Conservation (phyloP, 306 rosid genomes). For the Vigna trinervia region DNA sequence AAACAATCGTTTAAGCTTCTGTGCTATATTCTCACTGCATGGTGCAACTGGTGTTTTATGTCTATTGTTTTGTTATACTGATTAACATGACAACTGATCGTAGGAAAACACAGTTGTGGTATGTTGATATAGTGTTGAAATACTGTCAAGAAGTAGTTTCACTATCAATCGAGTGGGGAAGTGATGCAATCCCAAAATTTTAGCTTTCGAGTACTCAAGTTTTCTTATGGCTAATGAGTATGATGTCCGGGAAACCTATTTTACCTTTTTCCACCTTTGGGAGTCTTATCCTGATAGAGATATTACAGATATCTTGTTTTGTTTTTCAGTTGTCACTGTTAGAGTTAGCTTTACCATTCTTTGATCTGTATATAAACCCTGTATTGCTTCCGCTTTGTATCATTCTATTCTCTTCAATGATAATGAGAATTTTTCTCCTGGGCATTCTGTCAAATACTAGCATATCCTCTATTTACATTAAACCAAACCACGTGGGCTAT, state of each 20-base stretch:
- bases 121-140: not conserved
- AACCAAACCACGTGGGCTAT: not conserved
- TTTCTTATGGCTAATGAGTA: not conserved
- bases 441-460: no score
- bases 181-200: not conserved
- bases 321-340: no score
- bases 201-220: not conserved
- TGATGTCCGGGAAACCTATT: not conserved
- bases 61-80: constrained; percentile 1
- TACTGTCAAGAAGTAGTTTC: not conserved
- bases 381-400: no score
- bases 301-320: no score
- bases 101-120: not conserved
- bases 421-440: no score
- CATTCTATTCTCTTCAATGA: no score
- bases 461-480: not conserved
- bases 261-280: not conserved
- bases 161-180: not conserved
- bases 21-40: not conserved
- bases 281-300: not conserved
- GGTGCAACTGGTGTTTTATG: not conserved
- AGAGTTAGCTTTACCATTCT: no score
- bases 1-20: not conserved
- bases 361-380: no score
- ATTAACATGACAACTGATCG: not conserved